A percentile compares a stretch with the other conserved stretches of the same genome.
phyloP scores from a whole-genome alignment of 169 alveolate species.

The Cryptosporidium ryanae region DNA sequence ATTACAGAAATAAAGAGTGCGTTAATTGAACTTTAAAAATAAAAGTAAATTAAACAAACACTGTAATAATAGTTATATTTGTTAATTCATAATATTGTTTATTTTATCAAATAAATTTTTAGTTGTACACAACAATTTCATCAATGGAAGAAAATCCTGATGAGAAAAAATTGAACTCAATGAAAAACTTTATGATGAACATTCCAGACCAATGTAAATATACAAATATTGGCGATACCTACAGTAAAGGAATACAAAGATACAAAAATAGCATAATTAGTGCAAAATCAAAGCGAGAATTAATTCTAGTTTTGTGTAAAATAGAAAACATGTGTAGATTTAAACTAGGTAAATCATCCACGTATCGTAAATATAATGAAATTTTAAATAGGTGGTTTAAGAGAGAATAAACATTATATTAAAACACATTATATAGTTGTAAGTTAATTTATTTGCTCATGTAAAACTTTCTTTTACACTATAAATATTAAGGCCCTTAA shows the following conservation, averaged over 20 bases:
- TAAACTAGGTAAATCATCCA: constrained; percentile 10
- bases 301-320: constrained; percentile 25
- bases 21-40: too few relatives aligned
- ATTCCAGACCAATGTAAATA: constrained; percentile 63
- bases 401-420: background rate
- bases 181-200: constrained; percentile 33
- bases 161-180: constrained; percentile 11
- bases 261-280: background rate
- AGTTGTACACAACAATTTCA: constrained; percentile 37
- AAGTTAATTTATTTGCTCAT: background rate
- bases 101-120: background rate
- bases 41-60: too few relatives aligned
- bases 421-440: too few relatives aligned
- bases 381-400: constrained; percentile 47
- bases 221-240: constrained; percentile 42
- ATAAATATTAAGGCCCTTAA: background rate
- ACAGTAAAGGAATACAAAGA: constrained; percentile 5
- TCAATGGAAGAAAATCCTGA: constrained; percentile 56
- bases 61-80: too few relatives aligned
- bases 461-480: background rate
- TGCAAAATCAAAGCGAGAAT: constrained; percentile 27
- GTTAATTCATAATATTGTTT: background rate
- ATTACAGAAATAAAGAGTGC: too few relatives aligned
- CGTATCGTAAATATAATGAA: constrained; percentile 21
- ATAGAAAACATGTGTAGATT: constrained; percentile 51